These are phyloP conservation scores for Cutaneotrichosporon dermatis DNA, from an alignment of 1,284 basidiomycete species.

Conservation along the genomic window DNA sequence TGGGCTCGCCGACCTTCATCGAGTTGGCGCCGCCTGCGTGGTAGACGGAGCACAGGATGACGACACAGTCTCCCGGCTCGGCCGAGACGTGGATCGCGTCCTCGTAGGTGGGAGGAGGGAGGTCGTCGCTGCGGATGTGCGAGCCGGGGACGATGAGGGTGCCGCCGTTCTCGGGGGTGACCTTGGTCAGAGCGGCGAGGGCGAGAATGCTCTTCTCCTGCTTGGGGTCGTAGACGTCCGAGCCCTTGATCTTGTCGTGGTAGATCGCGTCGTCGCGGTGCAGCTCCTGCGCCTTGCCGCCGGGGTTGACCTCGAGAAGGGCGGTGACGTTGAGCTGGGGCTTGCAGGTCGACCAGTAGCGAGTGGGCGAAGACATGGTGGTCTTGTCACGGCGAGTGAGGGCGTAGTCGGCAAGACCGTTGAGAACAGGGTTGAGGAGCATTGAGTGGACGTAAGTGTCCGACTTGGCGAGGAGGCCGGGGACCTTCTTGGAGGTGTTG, in stretches of 20 bases:
- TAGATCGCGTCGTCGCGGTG: slow-evolving; percentile 23
- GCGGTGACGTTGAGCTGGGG: slow-evolving; percentile 23
- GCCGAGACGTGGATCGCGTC: slow-evolving; percentile 14
- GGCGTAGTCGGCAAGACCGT: slow-evolving; percentile 17
- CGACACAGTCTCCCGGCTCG: slow-evolving; percentile 19
- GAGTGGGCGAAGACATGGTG: slow-evolving; percentile 18
- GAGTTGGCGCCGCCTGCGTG: slow-evolving; percentile 18
- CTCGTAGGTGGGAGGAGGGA: slow-evolving; percentile 18
- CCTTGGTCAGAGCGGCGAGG: slow-evolving; percentile 11
- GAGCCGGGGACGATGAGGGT: slow-evolving; percentile 21
- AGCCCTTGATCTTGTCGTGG: slow-evolving; percentile 18
- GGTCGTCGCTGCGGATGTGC: slow-evolving; percentile 20
- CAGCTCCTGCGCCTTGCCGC: slow-evolving; percentile 19
- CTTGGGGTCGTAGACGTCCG: slow-evolving; percentile 14
- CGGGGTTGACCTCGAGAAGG: slow-evolving; percentile 18
- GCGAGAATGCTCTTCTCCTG: slow-evolving; percentile 20
- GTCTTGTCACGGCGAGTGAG: slow-evolving; percentile 19
- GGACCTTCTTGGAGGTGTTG: slow-evolving; percentile 19
- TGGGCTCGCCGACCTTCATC: slow-evolving; percentile 11
- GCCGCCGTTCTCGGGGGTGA: slow-evolving; percentile 21
- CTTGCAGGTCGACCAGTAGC: slow-evolving; percentile 17
- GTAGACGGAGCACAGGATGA: slow-evolving; percentile 21
- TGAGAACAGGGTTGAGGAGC: slow-evolving; percentile 15
- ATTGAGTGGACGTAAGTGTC: slow-evolving; percentile 13
- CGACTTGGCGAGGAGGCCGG: slow-evolving; percentile 17